Evolutionary conservation across 345 rosid genomes (phyloP), one percentile per base, ranked within the genome.

Genomic region (Heritiera littoralis): DNA sequence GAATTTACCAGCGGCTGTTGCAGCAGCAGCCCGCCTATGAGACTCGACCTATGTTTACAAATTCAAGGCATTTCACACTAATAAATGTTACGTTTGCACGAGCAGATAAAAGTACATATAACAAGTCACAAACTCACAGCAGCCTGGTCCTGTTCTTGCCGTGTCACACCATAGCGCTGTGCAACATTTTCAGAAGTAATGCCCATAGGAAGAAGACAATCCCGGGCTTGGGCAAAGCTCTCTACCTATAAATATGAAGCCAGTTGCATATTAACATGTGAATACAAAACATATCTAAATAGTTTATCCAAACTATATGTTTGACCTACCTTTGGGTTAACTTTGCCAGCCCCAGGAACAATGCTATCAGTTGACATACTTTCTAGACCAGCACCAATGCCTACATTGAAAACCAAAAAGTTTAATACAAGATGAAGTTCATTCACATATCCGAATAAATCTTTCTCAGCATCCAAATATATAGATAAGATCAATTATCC

Each of bases 171-270:
- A 17, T 77, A 96, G n/a, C 91, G 89, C 72, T 89, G 84, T 52
- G 99, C 98, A 77, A 96, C 99, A 83, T 92, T 96, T 89, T 96
- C 99, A 71, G 98, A 94, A 80, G 98, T 96, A 52, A 94, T 83
- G 9, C 99, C 99, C 98, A 96, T 92, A 18, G 98, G 98, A 82
- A 96, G 97, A 84, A 96, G 95, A 86, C 98, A 96, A 74, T 96
- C 97, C 32, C 93, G 89, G 35, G 97, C 94, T 86, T 89, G 89
- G 0, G 86, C 84, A 80, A 92, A 92, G 75, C 80, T 80, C 56
- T 89, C 88, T 23, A 83, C 90, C 98, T 93, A 83, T 66, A 72
- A 67, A 58, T 77, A 78, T 38, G 4, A 66, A 75, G 68, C 70
- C 38, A 52, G 79, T 51, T 80, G 59, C 77, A 71, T 7, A 28